phyloP scores from a whole-genome alignment of 441 rosid genomes.

The Arabidopsis lyrata region DNA sequence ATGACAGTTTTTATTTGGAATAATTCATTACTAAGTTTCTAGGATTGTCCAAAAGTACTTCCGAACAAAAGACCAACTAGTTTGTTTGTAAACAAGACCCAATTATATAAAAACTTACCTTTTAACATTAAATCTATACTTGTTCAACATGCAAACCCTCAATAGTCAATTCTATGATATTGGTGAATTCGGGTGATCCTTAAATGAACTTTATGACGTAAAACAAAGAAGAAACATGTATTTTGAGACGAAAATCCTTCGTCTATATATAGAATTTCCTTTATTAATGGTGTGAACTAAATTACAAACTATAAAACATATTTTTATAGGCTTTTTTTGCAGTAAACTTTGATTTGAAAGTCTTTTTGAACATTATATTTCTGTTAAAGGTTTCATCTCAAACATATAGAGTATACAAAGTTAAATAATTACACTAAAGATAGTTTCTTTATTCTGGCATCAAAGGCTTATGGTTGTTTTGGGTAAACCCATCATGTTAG shows the following conservation, averaged over 20 bases:
- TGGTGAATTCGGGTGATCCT: neutral
- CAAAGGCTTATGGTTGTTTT: neutral
- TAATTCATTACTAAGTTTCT: neutral
- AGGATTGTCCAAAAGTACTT: neutral
- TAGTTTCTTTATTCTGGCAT: neutral
- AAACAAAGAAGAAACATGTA: too few species aligned
- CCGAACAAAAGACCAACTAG: conserved; percentile 3
- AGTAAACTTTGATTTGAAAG: too few species aligned
- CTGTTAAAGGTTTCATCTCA: too few species aligned
- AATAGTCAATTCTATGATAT: neutral
- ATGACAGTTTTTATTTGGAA: conserved; percentile 12
- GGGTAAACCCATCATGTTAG: conserved; percentile 3
- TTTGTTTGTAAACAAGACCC: conserved; percentile 3
- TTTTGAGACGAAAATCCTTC: too few species aligned
- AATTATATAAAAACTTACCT: neutral
- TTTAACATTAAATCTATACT: neutral
- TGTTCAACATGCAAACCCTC: neutral
- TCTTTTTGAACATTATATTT: too few species aligned
- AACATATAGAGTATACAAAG: too few species aligned
- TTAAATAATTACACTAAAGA: too few species aligned
- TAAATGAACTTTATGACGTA: too few species aligned
- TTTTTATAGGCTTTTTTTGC: too few species aligned
- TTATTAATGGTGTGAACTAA: too few species aligned
- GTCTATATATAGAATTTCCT: too few species aligned
- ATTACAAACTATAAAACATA: too few species aligned